A percentile compares a stretch with the other conserved stretches of the same genome.
Conservation (phyloP, 495 filamentous ascomycete genomes). For the Venustampulla echinocandica region DNA sequence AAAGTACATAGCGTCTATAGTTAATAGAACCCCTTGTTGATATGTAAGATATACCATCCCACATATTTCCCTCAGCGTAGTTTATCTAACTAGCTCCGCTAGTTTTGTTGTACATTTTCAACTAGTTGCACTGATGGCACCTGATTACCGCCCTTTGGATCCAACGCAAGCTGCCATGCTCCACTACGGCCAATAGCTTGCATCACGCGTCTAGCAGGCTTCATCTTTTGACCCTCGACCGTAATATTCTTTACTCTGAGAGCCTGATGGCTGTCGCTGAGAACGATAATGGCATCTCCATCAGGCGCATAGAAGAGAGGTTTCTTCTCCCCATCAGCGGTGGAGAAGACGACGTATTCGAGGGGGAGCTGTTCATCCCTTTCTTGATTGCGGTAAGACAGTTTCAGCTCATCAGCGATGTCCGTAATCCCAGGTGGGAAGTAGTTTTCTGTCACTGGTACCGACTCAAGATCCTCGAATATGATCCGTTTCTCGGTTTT, state of each 20-base stretch:
- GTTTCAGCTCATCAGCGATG: neutral
- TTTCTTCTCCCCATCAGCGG: neutral
- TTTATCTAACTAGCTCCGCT: no score
- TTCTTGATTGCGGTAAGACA: no score
- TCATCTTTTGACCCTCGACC: conserved; percentile 12
- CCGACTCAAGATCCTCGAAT: conserved; percentile 13
- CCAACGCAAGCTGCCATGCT: no score
- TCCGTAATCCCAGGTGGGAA: neutral
- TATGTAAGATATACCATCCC: no score
- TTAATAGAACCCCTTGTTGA: no score
- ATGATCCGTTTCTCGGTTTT: conserved; percentile 12
- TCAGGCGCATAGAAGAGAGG: conserved; percentile 3
- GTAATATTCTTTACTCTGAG: conserved; percentile 15
- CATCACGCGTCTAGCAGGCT: conserved; percentile 5
- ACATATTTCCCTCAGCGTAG: no score
- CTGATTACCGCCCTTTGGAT: no score
- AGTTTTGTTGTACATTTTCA: no score
- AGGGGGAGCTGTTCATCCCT: no score
- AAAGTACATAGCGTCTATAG: no score
- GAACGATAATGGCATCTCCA: conserved; percentile 11
- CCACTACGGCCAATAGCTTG: no score
- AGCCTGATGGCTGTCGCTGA: neutral
- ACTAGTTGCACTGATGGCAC: no score
- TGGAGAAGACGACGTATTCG: neutral
- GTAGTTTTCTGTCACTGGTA: neutral